phyloP scores from a whole-genome alignment of 2,329 filamentous ascomycete species.

The Alternaria postmessia region DNA sequence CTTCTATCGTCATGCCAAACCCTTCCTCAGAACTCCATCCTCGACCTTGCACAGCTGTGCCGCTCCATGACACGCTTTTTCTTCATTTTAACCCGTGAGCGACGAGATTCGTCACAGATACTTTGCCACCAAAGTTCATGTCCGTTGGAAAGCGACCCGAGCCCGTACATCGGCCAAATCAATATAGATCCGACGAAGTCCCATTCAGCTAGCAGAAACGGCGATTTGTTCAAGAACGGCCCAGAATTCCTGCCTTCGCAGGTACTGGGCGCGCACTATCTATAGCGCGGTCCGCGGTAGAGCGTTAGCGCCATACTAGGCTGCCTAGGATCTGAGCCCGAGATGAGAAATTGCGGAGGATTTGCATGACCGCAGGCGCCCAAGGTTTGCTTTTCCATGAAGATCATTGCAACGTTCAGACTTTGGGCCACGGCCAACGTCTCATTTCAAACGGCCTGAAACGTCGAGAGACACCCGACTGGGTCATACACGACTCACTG shows the following conservation, averaged over 20 bases:
- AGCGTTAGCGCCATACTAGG: slow-evolving; percentile 6
- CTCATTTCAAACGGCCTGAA: slow-evolving; percentile 1
- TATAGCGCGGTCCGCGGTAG: slow-evolving; percentile 9
- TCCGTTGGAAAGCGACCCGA: not conserved
- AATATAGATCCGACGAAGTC: not conserved
- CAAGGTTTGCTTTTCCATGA: not conserved
- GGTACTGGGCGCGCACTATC: slow-evolving; percentile 4
- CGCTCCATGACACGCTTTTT: not conserved
- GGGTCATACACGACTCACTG: not conserved
- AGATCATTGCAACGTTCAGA: not conserved
- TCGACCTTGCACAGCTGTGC: slow-evolving; percentile 2
- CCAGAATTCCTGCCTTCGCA: slow-evolving; percentile 6
- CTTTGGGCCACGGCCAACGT: not conserved
- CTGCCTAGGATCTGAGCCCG: slow-evolving; percentile 6
- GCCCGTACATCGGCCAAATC: not conserved
- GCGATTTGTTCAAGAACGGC: slow-evolving; percentile 5
- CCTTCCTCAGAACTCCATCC: slow-evolving; percentile 3
- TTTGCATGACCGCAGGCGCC: slow-evolving; percentile 10
- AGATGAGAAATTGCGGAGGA: slow-evolving; percentile 14
- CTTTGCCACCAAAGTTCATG: not conserved
- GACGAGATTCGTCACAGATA: not conserved
- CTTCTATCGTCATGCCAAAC: not conserved
- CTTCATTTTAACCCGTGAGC: not conserved
- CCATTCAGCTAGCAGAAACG: slow-evolving; percentile 2
- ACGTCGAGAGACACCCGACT: not conserved